phyloP scores from a whole-genome alignment of 345 rosid species.

The Geranium rotundifolium region DNA sequence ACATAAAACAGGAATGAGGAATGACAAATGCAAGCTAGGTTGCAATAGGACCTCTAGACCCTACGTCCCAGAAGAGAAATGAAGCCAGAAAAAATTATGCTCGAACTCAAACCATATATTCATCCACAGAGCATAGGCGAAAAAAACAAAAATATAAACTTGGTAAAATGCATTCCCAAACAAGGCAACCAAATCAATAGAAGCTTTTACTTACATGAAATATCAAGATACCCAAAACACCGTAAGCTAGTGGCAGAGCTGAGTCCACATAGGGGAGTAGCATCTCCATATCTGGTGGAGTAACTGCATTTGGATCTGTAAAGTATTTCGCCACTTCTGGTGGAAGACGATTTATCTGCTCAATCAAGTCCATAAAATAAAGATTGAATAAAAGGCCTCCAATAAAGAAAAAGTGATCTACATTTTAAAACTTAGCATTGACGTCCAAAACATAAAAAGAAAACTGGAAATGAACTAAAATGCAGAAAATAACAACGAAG shows the following conservation, averaged over 20 bases:
- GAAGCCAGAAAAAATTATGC: too few species aligned
- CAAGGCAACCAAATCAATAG: background rate
- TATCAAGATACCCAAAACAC: slow-evolving; percentile 74
- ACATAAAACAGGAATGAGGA: too few species aligned
- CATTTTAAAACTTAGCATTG: too few species aligned
- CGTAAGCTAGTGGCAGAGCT: slow-evolving; percentile 89
- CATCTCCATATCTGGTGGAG: slow-evolving; percentile 83
- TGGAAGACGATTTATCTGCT: slow-evolving; percentile 85
- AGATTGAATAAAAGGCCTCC: background rate
- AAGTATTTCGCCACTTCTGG: slow-evolving; percentile 87
- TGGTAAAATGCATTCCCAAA: background rate
- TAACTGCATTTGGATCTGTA: slow-evolving; percentile 80
- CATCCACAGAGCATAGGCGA: too few species aligned
- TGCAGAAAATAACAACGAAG: background rate
- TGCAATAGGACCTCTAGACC: too few species aligned
- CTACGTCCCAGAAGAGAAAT: too few species aligned
- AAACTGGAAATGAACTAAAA: background rate
- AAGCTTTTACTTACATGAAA: slow-evolving; percentile 59
- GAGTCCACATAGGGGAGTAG: slow-evolving; percentile 81
- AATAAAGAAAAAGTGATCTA: too few species aligned
- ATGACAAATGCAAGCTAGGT: too few species aligned
- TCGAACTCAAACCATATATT: too few species aligned
- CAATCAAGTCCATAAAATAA: slow-evolving; percentile 13
- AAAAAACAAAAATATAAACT: too few species aligned
- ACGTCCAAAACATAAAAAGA: slow-evolving; percentile 1